phyloP scores from a whole-genome alignment of 352 stramenopile species.

The Saprolegnia parasitica region DNA sequence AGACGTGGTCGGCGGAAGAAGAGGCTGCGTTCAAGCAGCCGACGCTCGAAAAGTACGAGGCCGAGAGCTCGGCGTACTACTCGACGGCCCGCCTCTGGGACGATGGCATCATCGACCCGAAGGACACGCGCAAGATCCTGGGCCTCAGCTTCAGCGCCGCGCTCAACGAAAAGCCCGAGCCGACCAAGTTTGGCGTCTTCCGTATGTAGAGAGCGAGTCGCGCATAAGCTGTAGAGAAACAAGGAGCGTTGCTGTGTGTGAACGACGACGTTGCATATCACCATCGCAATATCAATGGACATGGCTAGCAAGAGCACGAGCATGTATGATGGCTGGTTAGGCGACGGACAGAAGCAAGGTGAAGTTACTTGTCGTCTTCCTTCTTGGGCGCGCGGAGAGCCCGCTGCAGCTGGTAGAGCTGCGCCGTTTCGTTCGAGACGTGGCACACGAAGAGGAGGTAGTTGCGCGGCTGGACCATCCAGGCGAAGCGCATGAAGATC shows the following conservation, averaged over 20 bases:
- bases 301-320: background rate
- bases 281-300: background rate
- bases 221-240: slow-evolving; percentile 4
- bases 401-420: slow-evolving; percentile 79
- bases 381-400: slow-evolving; percentile 36
- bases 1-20: slow-evolving; percentile 63
- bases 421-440: slow-evolving; percentile 72
- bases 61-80: slow-evolving; percentile 93
- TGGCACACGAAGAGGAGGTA: slow-evolving; percentile 82
- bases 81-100: slow-evolving; percentile 96
- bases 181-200: slow-evolving; percentile 96
- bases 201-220: slow-evolving; percentile 76
- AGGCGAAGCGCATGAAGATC: slow-evolving; percentile 87
- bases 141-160: slow-evolving; percentile 70
- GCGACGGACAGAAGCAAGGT: background rate
- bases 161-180: slow-evolving; percentile 60
- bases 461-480: slow-evolving; percentile 85
- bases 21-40: slow-evolving; percentile 93
- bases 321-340: slow-evolving; percentile 1
- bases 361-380: background rate
- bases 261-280: background rate
- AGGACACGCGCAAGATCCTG: slow-evolving; percentile 88
- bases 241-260: background rate
- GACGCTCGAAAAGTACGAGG: slow-evolving; percentile 95
- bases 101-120: slow-evolving; percentile 97